Conservation (phyloP, 257 asterid genomes). For the Scutellaria baicalensis region DNA sequence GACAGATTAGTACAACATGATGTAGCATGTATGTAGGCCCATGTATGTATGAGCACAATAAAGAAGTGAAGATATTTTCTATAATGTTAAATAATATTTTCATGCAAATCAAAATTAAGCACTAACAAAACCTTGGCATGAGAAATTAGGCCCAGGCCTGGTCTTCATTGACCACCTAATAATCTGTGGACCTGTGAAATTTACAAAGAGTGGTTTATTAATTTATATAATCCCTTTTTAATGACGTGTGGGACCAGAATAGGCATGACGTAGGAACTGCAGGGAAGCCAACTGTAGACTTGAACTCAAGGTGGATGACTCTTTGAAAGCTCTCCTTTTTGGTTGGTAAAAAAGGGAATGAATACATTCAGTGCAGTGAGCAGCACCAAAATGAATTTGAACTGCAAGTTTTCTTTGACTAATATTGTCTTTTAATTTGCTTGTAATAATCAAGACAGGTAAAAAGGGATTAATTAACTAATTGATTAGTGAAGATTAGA, state of each 20-base stretch:
- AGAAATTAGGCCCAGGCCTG: neutral
- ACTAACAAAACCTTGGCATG: neutral
- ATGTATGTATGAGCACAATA: no score
- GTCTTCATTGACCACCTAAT: slow-evolving; percentile 16
- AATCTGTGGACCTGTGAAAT: neutral
- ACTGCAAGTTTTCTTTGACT: slow-evolving; percentile 19
- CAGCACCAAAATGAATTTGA: neutral
- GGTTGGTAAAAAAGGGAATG: slow-evolving; percentile 8
- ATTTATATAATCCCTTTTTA: no score
- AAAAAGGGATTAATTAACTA: slow-evolving; percentile 16
- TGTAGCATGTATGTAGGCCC: no score
- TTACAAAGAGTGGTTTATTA: no score
- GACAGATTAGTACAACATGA: no score
- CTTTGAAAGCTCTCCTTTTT: neutral
- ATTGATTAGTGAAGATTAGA: slow-evolving; percentile 16
- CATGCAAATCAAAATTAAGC: neutral
- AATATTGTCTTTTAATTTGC: neutral
- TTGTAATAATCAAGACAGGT: slow-evolving; percentile 31
- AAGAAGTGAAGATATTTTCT: neutral
- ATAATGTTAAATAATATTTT: neutral
- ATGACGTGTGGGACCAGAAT: neutral
- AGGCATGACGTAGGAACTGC: slow-evolving; percentile 14
- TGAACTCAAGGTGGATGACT: slow-evolving; percentile 12
- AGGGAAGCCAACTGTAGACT: slow-evolving; percentile 10
- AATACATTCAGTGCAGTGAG: neutral